Evolutionary conservation across 2,329 filamentous ascomycete genomes (phyloP).

Genomic region (Biscogniauxia marginata): DNA sequence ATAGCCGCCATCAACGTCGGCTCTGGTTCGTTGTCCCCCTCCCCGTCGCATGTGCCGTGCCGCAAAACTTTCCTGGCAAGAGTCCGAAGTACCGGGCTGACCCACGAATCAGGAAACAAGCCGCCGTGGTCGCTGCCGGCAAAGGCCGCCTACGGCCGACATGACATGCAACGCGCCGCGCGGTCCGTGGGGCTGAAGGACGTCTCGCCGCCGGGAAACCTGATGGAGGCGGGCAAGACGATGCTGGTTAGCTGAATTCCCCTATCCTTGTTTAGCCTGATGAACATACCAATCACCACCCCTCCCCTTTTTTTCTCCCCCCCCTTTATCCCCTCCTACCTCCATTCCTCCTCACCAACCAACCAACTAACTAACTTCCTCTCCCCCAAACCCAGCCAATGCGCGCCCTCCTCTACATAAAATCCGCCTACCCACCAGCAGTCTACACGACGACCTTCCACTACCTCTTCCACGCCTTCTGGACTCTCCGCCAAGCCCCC

Average conservation of each 20-base stretch:
- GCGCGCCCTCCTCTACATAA: constrained; percentile 66
- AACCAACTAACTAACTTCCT: not conserved
- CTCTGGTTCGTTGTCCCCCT: constrained; percentile 43
- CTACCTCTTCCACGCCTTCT: constrained; percentile 60
- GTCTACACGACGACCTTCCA: constrained; percentile 54
- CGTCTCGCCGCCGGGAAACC: constrained; percentile 40
- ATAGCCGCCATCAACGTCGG: constrained; percentile 64
- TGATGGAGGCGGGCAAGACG: constrained; percentile 44
- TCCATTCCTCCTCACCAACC: not conserved
- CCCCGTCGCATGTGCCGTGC: not conserved
- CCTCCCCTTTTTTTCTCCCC: not conserved
- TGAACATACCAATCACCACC: too few relatives aligned
- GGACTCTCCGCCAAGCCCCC: constrained; percentile 37
- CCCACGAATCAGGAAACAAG: constrained; percentile 62
- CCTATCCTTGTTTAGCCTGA: too few relatives aligned
- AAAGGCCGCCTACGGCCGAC: constrained; percentile 58
- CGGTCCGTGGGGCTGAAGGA: constrained; percentile 37
- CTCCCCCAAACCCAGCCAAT: constrained; percentile 46
- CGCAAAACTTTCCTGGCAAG: not conserved
- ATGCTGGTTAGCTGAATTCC: constrained; percentile 37
- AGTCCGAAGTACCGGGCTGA: too few relatives aligned
- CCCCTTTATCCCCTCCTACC: not conserved
- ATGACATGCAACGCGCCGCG: constrained; percentile 42
- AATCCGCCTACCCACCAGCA: constrained; percentile 49
- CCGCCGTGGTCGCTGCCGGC: constrained; percentile 71